These are phyloP conservation scores for Arthromyces matolae DNA, from an alignment of 768 basidiomycete species.

Conservation along the genomic window DNA sequence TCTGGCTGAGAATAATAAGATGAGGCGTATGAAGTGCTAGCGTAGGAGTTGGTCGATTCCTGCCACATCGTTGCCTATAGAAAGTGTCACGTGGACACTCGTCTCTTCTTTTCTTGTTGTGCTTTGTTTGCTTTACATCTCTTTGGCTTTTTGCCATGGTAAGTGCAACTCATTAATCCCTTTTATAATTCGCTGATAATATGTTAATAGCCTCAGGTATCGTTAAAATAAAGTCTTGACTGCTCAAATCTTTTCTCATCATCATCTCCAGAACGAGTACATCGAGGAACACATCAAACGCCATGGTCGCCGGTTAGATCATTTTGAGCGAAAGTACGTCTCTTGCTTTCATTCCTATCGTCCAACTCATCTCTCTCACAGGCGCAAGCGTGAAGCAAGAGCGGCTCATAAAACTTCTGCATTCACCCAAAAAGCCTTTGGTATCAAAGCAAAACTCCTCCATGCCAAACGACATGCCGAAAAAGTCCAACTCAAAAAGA, in stretches of 20 bases:
- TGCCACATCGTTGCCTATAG: slow-evolving; percentile 62
- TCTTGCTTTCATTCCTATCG: background rate
- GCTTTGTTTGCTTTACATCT: slow-evolving; percentile 25
- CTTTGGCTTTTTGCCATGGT: slow-evolving; percentile 40
- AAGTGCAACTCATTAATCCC: slow-evolving; percentile 15
- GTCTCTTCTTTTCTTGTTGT: slow-evolving; percentile 19
- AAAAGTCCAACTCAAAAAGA: slow-evolving; percentile 98
- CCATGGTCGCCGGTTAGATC: slow-evolving; percentile 92
- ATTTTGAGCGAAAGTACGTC: slow-evolving; percentile 90
- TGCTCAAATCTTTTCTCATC: no score
- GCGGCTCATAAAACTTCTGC: slow-evolving; percentile 75
- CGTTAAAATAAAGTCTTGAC: no score
- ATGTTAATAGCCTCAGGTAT: slow-evolving; percentile 86
- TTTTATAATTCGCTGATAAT: no score
- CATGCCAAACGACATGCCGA: slow-evolving; percentile 95
- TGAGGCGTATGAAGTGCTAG: slow-evolving; percentile 57
- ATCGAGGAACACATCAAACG: slow-evolving; percentile 99
- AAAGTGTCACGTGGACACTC: slow-evolving; percentile 29
- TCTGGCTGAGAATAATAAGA: slow-evolving; percentile 60
- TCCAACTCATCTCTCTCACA: slow-evolving; percentile 23
- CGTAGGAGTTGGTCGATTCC: slow-evolving; percentile 55
- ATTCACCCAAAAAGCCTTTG: slow-evolving; percentile 89
- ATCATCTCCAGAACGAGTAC: slow-evolving; percentile 90
- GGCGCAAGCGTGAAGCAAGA: slow-evolving; percentile 81
- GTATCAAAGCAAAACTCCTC: slow-evolving; percentile 96